Base-by-base conservation (phyloP, 352 stramenopile species). In the Phytophthora melonis region DNA sequence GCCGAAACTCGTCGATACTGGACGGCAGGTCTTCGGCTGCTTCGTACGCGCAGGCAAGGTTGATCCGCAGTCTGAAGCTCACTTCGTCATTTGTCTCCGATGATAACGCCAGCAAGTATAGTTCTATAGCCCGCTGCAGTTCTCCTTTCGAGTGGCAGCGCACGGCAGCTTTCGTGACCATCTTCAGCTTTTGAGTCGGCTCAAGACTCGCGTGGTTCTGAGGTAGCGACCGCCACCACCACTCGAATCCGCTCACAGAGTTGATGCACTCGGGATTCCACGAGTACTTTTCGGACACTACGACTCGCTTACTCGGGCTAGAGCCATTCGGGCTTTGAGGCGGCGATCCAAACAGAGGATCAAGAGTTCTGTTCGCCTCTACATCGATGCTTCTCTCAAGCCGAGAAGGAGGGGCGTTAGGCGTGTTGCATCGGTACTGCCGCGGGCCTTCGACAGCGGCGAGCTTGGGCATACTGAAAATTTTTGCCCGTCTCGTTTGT, bases 221-320 rank as follows among this genome's bases (percentile, higher is more conserved):
- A 11, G 88, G 88, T 0, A 95, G 72, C 25, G 88, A 93, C 5
- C 88, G 76, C 88, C 88, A 93, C 84, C 83, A 95, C 88, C 88
- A 95, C 60, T 93, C 84, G 63, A 93, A 93, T 3, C 88, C 84
- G 57, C 84, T 92, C 21, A 92, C 88, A 0, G 83, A 93, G 50
- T 91, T 91, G 43, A 95, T 90, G 52, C 81, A 88, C 36, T 93
- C 84, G 4, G 86, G 84, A 58, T 91, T 89, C 86, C 86, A 93
- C 36, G 80, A 87, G 62, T 87, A 90, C 58, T 90, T 91, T 7
- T 92, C 78, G 0, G 82, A 90, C 3, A 90, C 39, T 9, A 64
- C 57, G 21, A 82, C 65, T 21, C 77, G 79, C 45, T 86, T 87
- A 5, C 61, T 71, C 10, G 60, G 67, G 18, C 73, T 77, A 5